Evolutionary conservation across 1,284 basidiomycete species (phyloP).

Genomic region (Heterobasidion parviporum): DNA sequence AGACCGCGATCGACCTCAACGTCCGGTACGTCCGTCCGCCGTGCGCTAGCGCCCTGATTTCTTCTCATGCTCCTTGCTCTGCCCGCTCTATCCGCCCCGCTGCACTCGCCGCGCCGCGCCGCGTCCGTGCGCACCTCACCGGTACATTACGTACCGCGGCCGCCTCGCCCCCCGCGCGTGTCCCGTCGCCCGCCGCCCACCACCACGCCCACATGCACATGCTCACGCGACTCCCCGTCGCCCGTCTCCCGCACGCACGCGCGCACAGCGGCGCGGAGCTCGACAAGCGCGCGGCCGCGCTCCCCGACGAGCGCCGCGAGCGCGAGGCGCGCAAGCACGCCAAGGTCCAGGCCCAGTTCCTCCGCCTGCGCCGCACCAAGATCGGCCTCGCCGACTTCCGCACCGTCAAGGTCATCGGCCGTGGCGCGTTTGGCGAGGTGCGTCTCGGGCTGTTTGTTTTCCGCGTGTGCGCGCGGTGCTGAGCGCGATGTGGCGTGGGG

Average conservation of each 20-base stretch:
- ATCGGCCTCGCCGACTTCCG: slow-evolving; percentile 91
- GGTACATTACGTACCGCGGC: no score
- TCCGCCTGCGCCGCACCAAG: slow-evolving; percentile 86
- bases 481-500: neutral
- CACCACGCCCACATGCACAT: no score
- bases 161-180: no score
- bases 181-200: no score
- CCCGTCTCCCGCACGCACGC: no score
- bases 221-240: no score
- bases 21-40: slow-evolving; percentile 32
- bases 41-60: no score
- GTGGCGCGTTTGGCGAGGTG: slow-evolving; percentile 97
- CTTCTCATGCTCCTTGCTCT: no score
- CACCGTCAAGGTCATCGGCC: slow-evolving; percentile 98
- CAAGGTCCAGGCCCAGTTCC: slow-evolving; percentile 85
- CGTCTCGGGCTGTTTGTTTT: slow-evolving; percentile 6
- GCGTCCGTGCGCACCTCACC: no score
- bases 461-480: neutral
- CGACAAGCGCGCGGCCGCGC: slow-evolving; percentile 48
- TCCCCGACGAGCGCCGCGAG: slow-evolving; percentile 78
- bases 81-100: no score
- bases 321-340: slow-evolving; percentile 88
- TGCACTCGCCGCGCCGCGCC: no score
- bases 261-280: slow-evolving; percentile 7
- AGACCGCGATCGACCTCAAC: slow-evolving; percentile 77